These are phyloP conservation scores for Casuarina glauca DNA, from an alignment of 306 rosid genomes.

Conservation along the genomic window DNA sequence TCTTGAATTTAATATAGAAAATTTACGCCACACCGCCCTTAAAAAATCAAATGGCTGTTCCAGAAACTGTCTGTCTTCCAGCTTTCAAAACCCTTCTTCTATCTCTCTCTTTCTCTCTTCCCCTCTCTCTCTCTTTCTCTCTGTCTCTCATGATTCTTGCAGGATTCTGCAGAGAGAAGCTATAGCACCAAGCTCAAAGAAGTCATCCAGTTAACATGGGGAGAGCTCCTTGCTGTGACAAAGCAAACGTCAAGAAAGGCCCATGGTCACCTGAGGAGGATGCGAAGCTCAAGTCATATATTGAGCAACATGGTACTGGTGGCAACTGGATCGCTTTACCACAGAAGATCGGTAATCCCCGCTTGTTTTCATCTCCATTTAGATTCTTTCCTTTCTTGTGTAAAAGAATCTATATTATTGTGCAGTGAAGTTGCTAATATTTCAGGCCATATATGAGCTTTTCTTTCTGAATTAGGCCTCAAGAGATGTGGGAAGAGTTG, in stretches of 20 bases:
- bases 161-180: constrained; percentile 25
- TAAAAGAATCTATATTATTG: neutral
- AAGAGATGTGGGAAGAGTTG: constrained; percentile 94
- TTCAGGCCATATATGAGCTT: neutral
- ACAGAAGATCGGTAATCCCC: constrained; percentile 61
- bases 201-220: constrained; percentile 52
- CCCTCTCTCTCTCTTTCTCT: constrained; percentile 18
- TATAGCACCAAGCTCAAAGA: constrained; percentile 15
- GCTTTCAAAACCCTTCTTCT: constrained; percentile 30
- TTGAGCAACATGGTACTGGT: constrained; percentile 77
- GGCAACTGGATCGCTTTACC: constrained; percentile 98
- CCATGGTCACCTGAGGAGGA: constrained; percentile 98
- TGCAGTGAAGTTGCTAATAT: neutral
- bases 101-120: constrained; percentile 31
- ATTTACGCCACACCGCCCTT: constrained; percentile 38
- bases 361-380: neutral
- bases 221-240: constrained; percentile 97
- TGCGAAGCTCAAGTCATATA: constrained; percentile 76
- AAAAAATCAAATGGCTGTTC: constrained; percentile 38
- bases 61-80: constrained; percentile 44
- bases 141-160: constrained; percentile 11
- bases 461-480: constrained; percentile 51
- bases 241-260: constrained; percentile 95
- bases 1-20: constrained; percentile 39
- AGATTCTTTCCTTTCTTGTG: neutral